phyloP scores from a whole-genome alignment of 306 rosid genomes.

The Gastrolobium bilobum region DNA sequence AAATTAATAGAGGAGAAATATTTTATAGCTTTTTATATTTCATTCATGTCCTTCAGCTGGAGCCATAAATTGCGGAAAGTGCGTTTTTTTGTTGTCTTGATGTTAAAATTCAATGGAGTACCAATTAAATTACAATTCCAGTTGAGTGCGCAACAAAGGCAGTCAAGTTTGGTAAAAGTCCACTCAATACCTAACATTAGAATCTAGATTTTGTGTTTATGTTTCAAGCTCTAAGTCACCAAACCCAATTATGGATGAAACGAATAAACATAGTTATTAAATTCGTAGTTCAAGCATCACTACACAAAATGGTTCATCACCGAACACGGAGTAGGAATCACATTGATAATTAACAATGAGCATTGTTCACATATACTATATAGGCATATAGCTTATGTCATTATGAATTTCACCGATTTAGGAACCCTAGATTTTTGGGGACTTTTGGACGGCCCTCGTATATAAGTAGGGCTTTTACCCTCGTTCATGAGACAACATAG shows the following conservation, averaged over 20 bases:
- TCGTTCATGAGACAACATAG: too few relatives aligned
- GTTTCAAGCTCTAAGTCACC: neutral
- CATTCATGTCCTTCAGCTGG: neutral
- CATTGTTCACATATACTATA: too few relatives aligned
- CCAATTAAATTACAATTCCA: neutral
- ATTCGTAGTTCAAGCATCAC: neutral
- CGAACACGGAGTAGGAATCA: too few relatives aligned
- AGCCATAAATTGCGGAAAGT: slow-evolving; percentile 19
- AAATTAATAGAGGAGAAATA: neutral
- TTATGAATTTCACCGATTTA: too few relatives aligned
- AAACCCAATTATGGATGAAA: neutral
- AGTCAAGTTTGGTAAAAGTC: neutral
- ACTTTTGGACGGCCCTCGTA: too few relatives aligned
- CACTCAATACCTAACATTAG: neutral
- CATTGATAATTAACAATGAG: neutral
- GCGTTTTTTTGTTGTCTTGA: neutral
- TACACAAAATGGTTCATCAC: neutral
- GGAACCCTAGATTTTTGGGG: too few relatives aligned
- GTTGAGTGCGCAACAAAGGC: neutral
- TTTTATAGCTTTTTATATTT: neutral
- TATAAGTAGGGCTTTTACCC: too few relatives aligned
- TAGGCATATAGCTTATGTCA: too few relatives aligned
- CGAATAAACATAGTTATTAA: too few relatives aligned
- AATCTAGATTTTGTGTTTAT: neutral
- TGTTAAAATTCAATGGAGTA: slow-evolving; percentile 4